A percentile compares a stretch with the other conserved stretches of the same genome.
phyloP scores from a whole-genome alignment of 2,329 filamentous ascomycete species.

The Aspergillus pseudotamarii region DNA sequence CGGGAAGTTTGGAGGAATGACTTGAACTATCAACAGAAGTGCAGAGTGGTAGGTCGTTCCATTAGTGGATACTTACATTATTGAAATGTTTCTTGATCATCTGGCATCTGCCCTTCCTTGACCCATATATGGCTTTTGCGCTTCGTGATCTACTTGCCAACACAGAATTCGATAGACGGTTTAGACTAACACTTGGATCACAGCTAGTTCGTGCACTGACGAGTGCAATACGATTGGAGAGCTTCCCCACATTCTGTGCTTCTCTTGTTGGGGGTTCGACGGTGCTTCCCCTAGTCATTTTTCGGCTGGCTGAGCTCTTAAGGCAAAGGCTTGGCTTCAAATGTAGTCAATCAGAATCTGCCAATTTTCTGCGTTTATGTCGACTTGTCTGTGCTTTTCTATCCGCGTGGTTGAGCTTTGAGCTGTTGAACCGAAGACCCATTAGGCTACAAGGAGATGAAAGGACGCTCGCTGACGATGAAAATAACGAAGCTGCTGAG shows the following conservation, averaged over 20 bases:
- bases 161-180: not conserved
- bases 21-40: constrained; percentile 35
- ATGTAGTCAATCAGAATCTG: constrained; percentile 20
- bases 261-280: constrained; percentile 56
- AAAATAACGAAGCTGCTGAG: constrained; percentile 9
- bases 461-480: constrained; percentile 9
- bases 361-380: constrained; percentile 26
- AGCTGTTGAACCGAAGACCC: constrained; percentile 49
- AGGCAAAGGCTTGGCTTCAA: constrained; percentile 22
- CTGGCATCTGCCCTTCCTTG: not conserved
- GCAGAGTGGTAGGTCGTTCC: constrained; percentile 38
- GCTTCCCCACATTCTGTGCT: constrained; percentile 58
- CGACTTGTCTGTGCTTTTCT: constrained; percentile 51
- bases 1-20: constrained; percentile 37
- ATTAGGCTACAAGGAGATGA: constrained; percentile 19
- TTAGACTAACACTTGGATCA: constrained; percentile 1
- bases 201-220: constrained; percentile 45
- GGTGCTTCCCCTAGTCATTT: constrained; percentile 41
- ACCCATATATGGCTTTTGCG: too few species aligned
- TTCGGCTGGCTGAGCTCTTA: constrained; percentile 29
- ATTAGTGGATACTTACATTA: constrained; percentile 4
- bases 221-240: constrained; percentile 46
- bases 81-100: constrained; percentile 3
- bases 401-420: constrained; percentile 54
- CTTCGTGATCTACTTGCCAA: not conserved